Evolutionary conservation across 441 rosid species (phyloP), one percentile per base, ranked within the genome.

Genomic region (Euphorbia corollata): DNA sequence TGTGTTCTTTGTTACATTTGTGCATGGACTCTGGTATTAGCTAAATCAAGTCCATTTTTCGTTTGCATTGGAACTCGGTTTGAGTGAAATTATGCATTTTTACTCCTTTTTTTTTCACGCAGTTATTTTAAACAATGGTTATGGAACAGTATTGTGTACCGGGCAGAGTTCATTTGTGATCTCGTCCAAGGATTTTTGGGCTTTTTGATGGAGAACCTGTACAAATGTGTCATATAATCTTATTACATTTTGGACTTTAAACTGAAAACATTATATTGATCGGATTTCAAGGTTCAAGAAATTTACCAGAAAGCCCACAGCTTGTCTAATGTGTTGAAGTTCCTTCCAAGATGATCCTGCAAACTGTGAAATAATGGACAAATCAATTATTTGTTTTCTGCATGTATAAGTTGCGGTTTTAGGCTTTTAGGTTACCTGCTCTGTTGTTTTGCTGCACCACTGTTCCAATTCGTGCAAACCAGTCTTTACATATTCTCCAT

Each of bases 291-390:
- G 41, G 39, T 45, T 68, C 68, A 7, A 63, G 61, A 68, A 73
- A 48, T 71, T 9, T 81, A 88, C 91, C 87, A 88, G 84, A 73
- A 88, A 83, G 47, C 85, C 85, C 24, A 82, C 86, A 23, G 95
- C 95, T 77, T 88, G 87, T 66, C 87, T 80, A 65, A 86, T 88
- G 73, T 82, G 90, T 73, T 81, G 82, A 68, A 88, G 85, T 72
- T 83, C 88, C 43, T 82, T 83, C 88, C 83, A 78, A 62, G 90
- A 74, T 57, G 83, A 78, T 60, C 85, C 82, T 64, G 86, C 82
- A 63, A 78, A 80, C 83, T 73, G 74, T 56, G 47, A 62, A 58
- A 50, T 15, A 68, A 58, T 4, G 47, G 4, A 53, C 20, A n/a
- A 15, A 32, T 62, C 51, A 57, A 63, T 20, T 15, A 10, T 58